Percentiles rank a stretch among this genome's conserved stretches.
Conservation (phyloP, 192 early-diverging fungal species). For the Backusella luteola region DNA sequence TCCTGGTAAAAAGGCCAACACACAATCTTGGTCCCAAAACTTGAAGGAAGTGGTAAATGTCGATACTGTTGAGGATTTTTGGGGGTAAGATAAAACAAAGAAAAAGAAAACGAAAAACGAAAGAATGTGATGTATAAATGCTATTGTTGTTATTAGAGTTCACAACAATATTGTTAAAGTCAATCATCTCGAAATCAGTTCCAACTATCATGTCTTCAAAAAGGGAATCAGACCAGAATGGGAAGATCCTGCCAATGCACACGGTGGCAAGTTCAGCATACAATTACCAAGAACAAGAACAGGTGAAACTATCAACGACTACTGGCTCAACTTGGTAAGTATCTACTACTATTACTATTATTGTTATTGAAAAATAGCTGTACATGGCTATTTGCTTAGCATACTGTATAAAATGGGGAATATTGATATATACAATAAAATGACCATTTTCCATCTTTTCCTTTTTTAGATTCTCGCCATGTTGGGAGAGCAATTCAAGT, state of each 20-base stretch:
- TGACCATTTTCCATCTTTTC: neutral
- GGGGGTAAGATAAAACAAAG: conserved; percentile 64
- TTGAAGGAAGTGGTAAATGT: conserved; percentile 91
- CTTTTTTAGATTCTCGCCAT: conserved; percentile 71
- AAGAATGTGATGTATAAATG: neutral
- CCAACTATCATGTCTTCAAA: conserved; percentile 96
- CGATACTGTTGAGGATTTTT: conserved; percentile 95
- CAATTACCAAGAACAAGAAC: conserved; percentile 68
- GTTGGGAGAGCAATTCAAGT: conserved; percentile 86
- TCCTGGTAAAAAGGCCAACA: conserved; percentile 75
- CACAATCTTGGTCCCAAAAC: conserved; percentile 79
- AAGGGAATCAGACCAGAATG: conserved; percentile 90
- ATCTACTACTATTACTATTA: neutral
- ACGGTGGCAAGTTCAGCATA: conserved; percentile 92
- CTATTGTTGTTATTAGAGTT: conserved; percentile 2
- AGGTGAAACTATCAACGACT: conserved; percentile 72
- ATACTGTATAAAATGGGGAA: neutral
- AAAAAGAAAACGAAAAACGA: neutral
- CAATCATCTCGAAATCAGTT: conserved; percentile 66
- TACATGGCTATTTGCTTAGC: neutral
- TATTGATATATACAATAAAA: too few species aligned
- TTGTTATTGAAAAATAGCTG: too few species aligned
- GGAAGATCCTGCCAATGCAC: conserved; percentile 89
- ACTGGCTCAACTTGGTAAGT: conserved; percentile 82
- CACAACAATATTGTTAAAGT: conserved; percentile 86